Percentiles rank a stretch among this genome's conserved stretches.
Conservation (phyloP, 148 eudicot genomes). For the Hydrangea macrophylla region DNA sequence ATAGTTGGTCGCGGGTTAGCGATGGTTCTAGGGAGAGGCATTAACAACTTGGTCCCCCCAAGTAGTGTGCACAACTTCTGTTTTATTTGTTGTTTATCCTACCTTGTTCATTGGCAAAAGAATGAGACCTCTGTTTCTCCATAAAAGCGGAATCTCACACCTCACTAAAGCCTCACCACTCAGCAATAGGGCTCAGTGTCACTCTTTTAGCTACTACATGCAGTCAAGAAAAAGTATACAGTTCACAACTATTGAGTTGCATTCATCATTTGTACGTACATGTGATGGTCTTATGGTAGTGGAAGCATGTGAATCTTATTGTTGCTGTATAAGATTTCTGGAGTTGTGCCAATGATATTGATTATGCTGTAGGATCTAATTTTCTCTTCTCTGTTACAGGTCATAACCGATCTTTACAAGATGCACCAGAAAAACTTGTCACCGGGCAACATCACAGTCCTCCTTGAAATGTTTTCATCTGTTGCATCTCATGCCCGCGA, state of each 20-base stretch:
- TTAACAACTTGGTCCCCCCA: no score
- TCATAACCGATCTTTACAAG: slow-evolving; percentile 75
- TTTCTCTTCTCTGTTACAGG: slow-evolving; percentile 37
- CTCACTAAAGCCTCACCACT: no score
- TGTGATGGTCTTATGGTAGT: background rate
- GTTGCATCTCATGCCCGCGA: slow-evolving; percentile 64
- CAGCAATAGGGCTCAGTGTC: no score
- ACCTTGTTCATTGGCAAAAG: no score
- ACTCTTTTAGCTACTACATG: background rate
- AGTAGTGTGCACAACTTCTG: no score
- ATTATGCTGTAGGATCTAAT: background rate
- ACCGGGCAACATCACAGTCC: slow-evolving; percentile 42
- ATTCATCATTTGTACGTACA: background rate
- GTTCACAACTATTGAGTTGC: no score
- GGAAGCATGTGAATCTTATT: background rate
- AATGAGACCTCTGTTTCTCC: no score
- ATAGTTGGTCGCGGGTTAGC: no score
- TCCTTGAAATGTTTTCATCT: slow-evolving; percentile 58
- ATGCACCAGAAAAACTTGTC: slow-evolving; percentile 53
- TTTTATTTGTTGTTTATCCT: no score
- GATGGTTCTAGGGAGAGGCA: no score
- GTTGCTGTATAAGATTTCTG: background rate
- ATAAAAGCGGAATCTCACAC: no score
- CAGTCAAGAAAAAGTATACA: no score
- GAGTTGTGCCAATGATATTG: background rate